These are phyloP conservation scores for Nicotiana noctiflora DNA, from an alignment of 257 asterid genomes.

Conservation along the genomic window DNA sequence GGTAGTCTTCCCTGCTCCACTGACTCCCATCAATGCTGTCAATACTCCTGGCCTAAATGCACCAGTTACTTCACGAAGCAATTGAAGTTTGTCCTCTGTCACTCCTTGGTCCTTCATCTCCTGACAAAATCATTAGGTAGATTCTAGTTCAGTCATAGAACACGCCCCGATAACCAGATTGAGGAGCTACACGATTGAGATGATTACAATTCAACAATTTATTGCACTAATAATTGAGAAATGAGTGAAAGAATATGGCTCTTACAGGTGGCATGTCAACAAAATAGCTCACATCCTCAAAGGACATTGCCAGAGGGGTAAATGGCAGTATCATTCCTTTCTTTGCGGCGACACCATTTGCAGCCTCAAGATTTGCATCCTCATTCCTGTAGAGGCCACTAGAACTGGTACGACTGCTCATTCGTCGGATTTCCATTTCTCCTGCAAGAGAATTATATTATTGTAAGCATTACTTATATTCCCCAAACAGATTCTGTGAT, in stretches of 20 bases:
- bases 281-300: slow-evolving; percentile 39
- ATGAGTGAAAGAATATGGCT: background rate
- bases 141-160: background rate
- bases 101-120: slow-evolving; percentile 51
- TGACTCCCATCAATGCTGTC: slow-evolving; percentile 71
- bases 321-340: slow-evolving; percentile 64
- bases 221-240: background rate
- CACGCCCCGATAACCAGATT: background rate
- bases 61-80: slow-evolving; percentile 51
- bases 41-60: slow-evolving; percentile 67
- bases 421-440: slow-evolving; percentile 55
- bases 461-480: background rate
- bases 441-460: slow-evolving; percentile 25
- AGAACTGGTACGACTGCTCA: slow-evolving; percentile 41
- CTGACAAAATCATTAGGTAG: slow-evolving; percentile 20
- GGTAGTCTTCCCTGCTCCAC: slow-evolving; percentile 79
- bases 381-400: slow-evolving; percentile 14
- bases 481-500: background rate
- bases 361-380: slow-evolving; percentile 21
- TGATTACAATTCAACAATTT: background rate
- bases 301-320: slow-evolving; percentile 51
- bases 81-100: slow-evolving; percentile 44
- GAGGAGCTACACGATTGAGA: background rate
- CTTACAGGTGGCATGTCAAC: slow-evolving; percentile 60
- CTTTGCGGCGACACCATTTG: slow-evolving; percentile 28